Base-by-base conservation (phyloP, 2,329 filamentous ascomycete species). In the Lasiodiplodia gonubiensis region DNA sequence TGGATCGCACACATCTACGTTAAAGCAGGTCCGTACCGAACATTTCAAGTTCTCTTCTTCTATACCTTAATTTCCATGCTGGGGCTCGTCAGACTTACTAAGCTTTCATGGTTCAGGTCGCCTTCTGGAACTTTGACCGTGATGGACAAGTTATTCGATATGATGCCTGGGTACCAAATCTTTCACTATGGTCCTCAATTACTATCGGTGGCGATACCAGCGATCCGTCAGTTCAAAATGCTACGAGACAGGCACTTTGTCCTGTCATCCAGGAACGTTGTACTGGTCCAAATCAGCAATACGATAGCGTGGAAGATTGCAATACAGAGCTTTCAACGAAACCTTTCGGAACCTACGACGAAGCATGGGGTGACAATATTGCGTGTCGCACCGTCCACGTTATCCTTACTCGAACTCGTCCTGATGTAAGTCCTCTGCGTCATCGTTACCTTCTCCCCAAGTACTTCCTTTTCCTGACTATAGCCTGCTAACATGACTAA, bases 331-430 rank as follows among this genome's bases (percentile, higher is more conserved):
- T 82, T 33, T 72, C 72, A 7, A n/a, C 61, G 42, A 80, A 81
- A 71, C 69, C 73, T 0, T 82, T 79, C 65, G 81, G 80, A 2
- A 78, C 70, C 39, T 83, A 80, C 66, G 78, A 81, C 64, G 77
- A 81, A 68, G 76, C 77, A 0, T 83, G 80, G 79, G 80, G 79
- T n/a, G 80, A 83, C 68, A 82, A 81, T 59, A 71, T 83, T 14
- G 79, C 79, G 30, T 83, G 80, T 70, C 72, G 80, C 4, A 76
- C 72, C 11, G 79, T 82, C 48, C 81, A 82, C 69, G 67, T 81
- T 33, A 73, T 82, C 33, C 72, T 83, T 27, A 73, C 74, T 1
- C 49, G 61, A 23, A 67, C 73, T 10, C 52, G 72, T 27, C 74
- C 74, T 7, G 70, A 72, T 11, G 70, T 70, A 49, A 49, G n/a